Percentiles rank a stretch among this genome's conserved stretches.
Conservation (phyloP, 2,329 filamentous ascomycete genomes). For the Dactylella cylindrospora region DNA sequence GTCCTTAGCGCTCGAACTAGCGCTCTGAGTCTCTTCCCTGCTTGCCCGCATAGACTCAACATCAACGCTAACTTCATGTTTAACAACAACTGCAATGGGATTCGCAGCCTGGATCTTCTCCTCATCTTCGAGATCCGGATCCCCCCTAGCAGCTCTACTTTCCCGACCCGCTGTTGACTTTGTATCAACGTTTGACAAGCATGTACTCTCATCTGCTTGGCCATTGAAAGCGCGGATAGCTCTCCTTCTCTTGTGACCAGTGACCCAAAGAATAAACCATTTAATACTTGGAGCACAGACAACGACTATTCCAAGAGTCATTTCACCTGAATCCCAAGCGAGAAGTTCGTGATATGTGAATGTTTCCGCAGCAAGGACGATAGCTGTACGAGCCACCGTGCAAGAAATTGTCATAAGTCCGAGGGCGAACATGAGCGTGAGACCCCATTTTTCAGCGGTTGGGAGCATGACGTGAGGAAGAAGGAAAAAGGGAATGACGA, state of each 20-base stretch:
- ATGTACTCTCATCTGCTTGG: conserved; percentile 18
- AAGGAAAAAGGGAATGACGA: conserved; percentile 39
- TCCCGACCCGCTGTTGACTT: conserved; percentile 13
- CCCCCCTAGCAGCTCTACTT: conserved; percentile 4
- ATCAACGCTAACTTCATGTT: conserved; percentile 37
- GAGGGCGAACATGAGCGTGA: conserved; percentile 38
- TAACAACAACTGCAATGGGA: conserved; percentile 27
- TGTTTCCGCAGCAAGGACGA: conserved; percentile 31
- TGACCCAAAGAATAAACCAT: conserved; percentile 39
- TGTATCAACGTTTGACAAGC: conserved; percentile 24
- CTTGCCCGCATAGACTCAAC: conserved; percentile 31
- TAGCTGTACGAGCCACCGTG: conserved; percentile 34
- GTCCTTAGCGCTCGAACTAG: conserved; percentile 40
- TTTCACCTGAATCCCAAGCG: conserved; percentile 41
- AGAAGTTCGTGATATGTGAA: conserved; percentile 41
- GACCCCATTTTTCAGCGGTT: conserved; percentile 34
- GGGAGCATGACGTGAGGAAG: conserved; percentile 43
- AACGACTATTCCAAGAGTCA: conserved; percentile 35
- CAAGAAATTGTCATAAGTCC: conserved; percentile 35
- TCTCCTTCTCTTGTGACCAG: conserved; percentile 25
- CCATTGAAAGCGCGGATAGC: conserved; percentile 42
- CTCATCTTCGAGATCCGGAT: conserved; percentile 17
- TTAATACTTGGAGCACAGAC: conserved; percentile 42
- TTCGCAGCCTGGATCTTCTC: conserved; percentile 26
- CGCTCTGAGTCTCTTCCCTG: conserved; percentile 19